Conservation (phyloP, 129 eudicot genomes). For the Centella asiatica region DNA sequence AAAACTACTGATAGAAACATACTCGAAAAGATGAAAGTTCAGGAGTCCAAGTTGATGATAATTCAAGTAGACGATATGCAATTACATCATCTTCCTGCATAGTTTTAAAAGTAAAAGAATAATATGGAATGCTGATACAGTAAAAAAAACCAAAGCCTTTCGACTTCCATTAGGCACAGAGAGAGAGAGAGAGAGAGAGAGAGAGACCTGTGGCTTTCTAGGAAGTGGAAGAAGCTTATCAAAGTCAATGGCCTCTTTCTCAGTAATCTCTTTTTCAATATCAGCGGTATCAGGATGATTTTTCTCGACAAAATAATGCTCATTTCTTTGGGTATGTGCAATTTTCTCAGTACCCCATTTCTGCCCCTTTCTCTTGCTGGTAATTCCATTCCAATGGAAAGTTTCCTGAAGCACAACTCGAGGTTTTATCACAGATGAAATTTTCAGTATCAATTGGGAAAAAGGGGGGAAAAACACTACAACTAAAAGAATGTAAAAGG, state of each 20-base stretch:
- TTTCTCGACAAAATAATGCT: conserved; percentile 18
- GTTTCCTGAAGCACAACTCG: conserved; percentile 39
- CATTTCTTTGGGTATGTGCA: conserved; percentile 30
- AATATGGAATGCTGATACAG: background rate
- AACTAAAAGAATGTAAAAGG: background rate
- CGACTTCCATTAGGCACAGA: too few relatives aligned
- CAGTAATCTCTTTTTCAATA: conserved; percentile 20
- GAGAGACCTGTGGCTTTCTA: conserved; percentile 55
- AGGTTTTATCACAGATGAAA: conserved; percentile 4
- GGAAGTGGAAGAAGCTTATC: conserved; percentile 63
- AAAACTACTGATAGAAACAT: conserved; percentile 9
- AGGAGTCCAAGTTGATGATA: conserved; percentile 90
- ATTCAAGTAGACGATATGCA: conserved; percentile 81
- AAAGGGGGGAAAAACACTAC: background rate
- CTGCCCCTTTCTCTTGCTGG: conserved; percentile 86
- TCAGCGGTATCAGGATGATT: conserved; percentile 20
- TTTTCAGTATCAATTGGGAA: background rate
- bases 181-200: conserved; percentile 8
- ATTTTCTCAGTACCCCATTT: conserved; percentile 69
- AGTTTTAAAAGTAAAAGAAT: background rate
- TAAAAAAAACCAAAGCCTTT: too few relatives aligned
- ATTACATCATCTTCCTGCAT: conserved; percentile 79
- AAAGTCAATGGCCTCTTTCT: conserved; percentile 38
- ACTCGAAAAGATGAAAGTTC: conserved; percentile 80
- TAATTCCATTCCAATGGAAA: conserved; percentile 78